A percentile compares a stretch with the other conserved stretches of the same genome.
phyloP scores from a whole-genome alignment of 2,329 filamentous ascomycete species.

The Pseudocercospora vitis region DNA sequence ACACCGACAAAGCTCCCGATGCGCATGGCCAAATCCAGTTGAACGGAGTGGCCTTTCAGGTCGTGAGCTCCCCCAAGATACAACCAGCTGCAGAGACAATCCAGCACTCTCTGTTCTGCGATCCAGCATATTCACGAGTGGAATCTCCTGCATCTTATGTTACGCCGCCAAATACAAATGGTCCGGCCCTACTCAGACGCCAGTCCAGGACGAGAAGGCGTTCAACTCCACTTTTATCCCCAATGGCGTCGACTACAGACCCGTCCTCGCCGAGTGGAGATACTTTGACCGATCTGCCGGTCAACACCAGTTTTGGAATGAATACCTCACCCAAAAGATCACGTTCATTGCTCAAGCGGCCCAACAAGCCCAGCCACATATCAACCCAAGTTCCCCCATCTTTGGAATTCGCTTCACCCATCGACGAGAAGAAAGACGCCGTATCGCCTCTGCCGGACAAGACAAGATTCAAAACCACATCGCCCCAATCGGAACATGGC shows the following conservation, averaged over 20 bases:
- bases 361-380: conserved; percentile 16
- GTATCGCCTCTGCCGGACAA: conserved; percentile 31
- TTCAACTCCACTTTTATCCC: conserved; percentile 20
- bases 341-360: conserved; percentile 19
- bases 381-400: not conserved
- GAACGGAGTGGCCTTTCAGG: conserved; percentile 34
- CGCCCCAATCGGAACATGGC: conserved; percentile 10
- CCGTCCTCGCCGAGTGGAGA: conserved; percentile 24
- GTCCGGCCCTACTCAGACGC: conserved; percentile 14
- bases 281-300: conserved; percentile 30
- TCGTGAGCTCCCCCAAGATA: conserved; percentile 20
- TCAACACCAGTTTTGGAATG: conserved; percentile 28
- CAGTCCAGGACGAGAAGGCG: conserved; percentile 24
- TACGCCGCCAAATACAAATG: not conserved
- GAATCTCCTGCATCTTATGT: not conserved
- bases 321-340: conserved; percentile 19
- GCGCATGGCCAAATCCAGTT: conserved; percentile 24
- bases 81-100: conserved; percentile 28
- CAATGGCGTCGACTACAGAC: conserved; percentile 8
- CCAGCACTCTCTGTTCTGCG: conserved; percentile 36
- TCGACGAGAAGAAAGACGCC: conserved; percentile 24
- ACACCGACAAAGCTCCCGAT: conserved; percentile 15
- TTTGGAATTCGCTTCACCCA: conserved; percentile 16
- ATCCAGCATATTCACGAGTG: conserved; percentile 20
- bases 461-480: conserved; percentile 22